Evolutionary conservation across 1,139 yeast species (phyloP), one percentile per base, ranked within the genome.

Genomic region (Pichia sp.): DNA sequence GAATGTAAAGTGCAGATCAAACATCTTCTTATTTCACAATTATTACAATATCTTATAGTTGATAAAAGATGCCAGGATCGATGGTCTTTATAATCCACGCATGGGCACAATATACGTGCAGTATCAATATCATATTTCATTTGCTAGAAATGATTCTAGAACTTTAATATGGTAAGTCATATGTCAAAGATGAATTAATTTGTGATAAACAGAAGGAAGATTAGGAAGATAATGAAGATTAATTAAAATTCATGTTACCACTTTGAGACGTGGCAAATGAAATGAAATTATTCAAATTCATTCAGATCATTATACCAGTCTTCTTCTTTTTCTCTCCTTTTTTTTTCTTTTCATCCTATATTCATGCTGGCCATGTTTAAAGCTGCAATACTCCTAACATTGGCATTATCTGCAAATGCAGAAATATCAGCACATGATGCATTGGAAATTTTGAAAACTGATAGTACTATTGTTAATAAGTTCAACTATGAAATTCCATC

Each of bases 1-100:
- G 30, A 10, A 35, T 47, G 48, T 24, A 49, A 20, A 10, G 39
- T 41, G 36, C 65, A 62, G 8, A 48, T 42, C 6, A 39, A 37
- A 35, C 65, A 62, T 33, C 54, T 49, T 10, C 56, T 37, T 1
- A 51, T 42, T 12, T 43, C 33, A 35, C 66, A 62, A 8, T 37
- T 41, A 4, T 35, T 3, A 42, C 66, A 62, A 42, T 51, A 59
- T 30, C 40, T 50, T 16, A 60, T 46, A 3, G 45, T 44, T 3
- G 42, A 35, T 3, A 49, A 41, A 1, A 41, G 30, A 36, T 52
- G 54, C 11, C 29, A 43, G 1, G 54, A 40, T 16, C 45, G 26
- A 2, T 20, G 22, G 33, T 57, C 60, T 4, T 37, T 35, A 4
- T 12, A 9, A 10, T n/a, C 40, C 26, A 45, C 35, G 31, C 51